These are phyloP conservation scores for Calonectria pseudoturangicola DNA, from an alignment of 2,329 filamentous ascomycete genomes.

Conservation along the genomic window DNA sequence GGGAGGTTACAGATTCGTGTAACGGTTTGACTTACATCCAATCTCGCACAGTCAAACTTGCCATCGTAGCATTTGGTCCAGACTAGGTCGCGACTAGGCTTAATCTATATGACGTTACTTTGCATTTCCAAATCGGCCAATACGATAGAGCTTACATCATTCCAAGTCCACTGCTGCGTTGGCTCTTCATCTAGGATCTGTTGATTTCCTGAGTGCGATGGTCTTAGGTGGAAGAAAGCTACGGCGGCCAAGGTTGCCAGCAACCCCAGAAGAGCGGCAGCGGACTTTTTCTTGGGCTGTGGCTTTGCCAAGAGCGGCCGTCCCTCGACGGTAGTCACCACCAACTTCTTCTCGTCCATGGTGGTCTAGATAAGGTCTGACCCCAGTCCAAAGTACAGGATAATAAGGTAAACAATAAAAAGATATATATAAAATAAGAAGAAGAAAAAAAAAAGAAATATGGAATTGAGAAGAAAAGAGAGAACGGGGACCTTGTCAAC, in stretches of 20 bases:
- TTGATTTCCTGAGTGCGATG: conserved; percentile 30
- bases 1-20: neutral
- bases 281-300: conserved; percentile 29
- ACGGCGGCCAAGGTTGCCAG: conserved; percentile 46
- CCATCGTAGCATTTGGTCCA: conserved; percentile 59
- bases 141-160: conserved; percentile 51
- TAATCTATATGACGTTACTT: conserved; percentile 57
- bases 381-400: neutral
- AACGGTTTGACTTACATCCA: conserved; percentile 54
- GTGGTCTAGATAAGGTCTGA: neutral
- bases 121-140: neutral
- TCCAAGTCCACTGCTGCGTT: conserved; percentile 53
- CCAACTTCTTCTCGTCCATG: conserved; percentile 48
- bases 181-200: conserved; percentile 22
- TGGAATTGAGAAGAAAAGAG: neutral
- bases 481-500: conserved; percentile 1
- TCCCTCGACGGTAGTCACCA: conserved; percentile 30
- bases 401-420: neutral
- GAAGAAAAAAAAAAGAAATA: neutral
- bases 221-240: conserved; percentile 48
- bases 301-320: conserved; percentile 42
- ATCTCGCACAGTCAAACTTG: conserved; percentile 58
- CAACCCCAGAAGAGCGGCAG: conserved; percentile 43
- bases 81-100: conserved; percentile 53
- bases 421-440: neutral